A percentile compares a stretch with the other conserved stretches of the same genome.
These are phyloP conservation scores for Penicillium sp. DNA, from an alignment of 2,329 filamentous ascomycete genomes.

Conservation along the genomic window DNA sequence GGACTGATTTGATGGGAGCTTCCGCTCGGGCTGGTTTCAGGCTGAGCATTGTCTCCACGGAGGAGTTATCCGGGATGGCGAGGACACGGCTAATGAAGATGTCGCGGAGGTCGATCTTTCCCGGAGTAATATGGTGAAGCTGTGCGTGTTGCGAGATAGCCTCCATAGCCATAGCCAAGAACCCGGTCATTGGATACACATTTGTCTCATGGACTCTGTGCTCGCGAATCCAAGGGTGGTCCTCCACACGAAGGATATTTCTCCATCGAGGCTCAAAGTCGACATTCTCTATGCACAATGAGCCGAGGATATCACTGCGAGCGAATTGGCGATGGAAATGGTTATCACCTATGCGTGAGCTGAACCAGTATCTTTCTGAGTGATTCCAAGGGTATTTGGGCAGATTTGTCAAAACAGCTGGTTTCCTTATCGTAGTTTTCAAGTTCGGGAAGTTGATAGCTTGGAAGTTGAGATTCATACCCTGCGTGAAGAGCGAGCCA, in stretches of 20 bases:
- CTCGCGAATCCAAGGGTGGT: slow-evolving; percentile 24
- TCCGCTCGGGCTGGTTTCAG: slow-evolving; percentile 14
- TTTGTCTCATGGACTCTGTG: slow-evolving; percentile 21
- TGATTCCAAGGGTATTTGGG: slow-evolving; percentile 26
- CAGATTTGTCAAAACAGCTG: slow-evolving; percentile 18
- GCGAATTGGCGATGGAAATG: slow-evolving; percentile 17
- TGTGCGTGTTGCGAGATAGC: slow-evolving; percentile 24
- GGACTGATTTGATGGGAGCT: slow-evolving; percentile 16
- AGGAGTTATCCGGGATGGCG: slow-evolving; percentile 17
- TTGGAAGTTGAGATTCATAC: slow-evolving; percentile 19
- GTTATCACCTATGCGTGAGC: slow-evolving; percentile 17
- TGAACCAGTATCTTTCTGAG: slow-evolving; percentile 21
- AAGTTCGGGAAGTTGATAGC: slow-evolving; percentile 22
- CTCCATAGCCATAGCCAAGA: slow-evolving; percentile 24
- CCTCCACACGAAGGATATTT: slow-evolving; percentile 22
- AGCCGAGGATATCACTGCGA: slow-evolving; percentile 19
- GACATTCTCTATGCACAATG: slow-evolving; percentile 19
- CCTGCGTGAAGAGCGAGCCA: slow-evolving; percentile 16
- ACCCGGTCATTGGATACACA: slow-evolving; percentile 27
- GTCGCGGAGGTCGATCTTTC: slow-evolving; percentile 21
- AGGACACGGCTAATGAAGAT: slow-evolving; percentile 23
- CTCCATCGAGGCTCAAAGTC: slow-evolving; percentile 26
- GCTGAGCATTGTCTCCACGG: slow-evolving; percentile 23
- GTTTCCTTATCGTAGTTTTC: slow-evolving; percentile 5
- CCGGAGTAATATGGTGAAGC: slow-evolving; percentile 18